These are phyloP conservation scores for Laburnicola sp. DNA, from an alignment of 2,329 filamentous ascomycete genomes.

Conservation along the genomic window DNA sequence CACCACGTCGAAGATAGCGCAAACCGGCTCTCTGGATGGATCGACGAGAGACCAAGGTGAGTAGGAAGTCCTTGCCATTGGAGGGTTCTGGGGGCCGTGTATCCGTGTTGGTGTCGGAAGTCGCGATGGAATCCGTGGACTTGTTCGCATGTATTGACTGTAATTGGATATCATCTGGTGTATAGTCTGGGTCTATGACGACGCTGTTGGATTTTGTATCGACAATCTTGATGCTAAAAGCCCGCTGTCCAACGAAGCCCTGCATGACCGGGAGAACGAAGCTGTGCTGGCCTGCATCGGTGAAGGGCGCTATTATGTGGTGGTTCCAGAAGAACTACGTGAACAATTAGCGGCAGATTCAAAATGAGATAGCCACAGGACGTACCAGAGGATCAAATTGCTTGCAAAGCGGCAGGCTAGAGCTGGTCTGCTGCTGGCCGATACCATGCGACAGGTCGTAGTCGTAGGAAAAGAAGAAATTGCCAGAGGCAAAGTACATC, in stretches of 20 bases:
- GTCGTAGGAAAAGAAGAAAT: slow-evolving; percentile 96
- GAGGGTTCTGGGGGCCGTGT: slow-evolving; percentile 38
- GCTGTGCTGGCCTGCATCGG: slow-evolving; percentile 69
- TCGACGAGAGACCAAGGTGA: slow-evolving; percentile 91
- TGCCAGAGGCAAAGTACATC: slow-evolving; percentile 78
- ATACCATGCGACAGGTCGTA: slow-evolving; percentile 79
- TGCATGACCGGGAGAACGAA: slow-evolving; percentile 85
- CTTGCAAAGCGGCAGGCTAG: slow-evolving; percentile 66
- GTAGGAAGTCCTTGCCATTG: slow-evolving; percentile 61
- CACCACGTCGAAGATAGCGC: slow-evolving; percentile 84
- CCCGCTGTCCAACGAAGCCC: slow-evolving; percentile 86
- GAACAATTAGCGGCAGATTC: slow-evolving; percentile 3
- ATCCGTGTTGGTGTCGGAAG: slow-evolving; percentile 12
- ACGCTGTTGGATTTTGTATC: slow-evolving; percentile 42
- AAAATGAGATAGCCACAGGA: slow-evolving; percentile 1
- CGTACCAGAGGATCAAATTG: slow-evolving; percentile 69
- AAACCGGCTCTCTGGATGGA: slow-evolving; percentile 85
- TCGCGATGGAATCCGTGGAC: slow-evolving; percentile 24
- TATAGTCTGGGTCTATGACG: slow-evolving; percentile 39
- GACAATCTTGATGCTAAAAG: slow-evolving; percentile 69
- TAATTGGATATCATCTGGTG: slow-evolving; percentile 42
- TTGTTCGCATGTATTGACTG: slow-evolving; percentile 38
- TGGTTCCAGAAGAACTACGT: slow-evolving; percentile 85
- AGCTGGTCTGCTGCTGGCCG: slow-evolving; percentile 45
- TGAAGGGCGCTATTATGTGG: slow-evolving; percentile 72